Evolutionary conservation across 2,329 filamentous ascomycete species (phyloP).

Genomic region (Epichloe brachyelytri): DNA sequence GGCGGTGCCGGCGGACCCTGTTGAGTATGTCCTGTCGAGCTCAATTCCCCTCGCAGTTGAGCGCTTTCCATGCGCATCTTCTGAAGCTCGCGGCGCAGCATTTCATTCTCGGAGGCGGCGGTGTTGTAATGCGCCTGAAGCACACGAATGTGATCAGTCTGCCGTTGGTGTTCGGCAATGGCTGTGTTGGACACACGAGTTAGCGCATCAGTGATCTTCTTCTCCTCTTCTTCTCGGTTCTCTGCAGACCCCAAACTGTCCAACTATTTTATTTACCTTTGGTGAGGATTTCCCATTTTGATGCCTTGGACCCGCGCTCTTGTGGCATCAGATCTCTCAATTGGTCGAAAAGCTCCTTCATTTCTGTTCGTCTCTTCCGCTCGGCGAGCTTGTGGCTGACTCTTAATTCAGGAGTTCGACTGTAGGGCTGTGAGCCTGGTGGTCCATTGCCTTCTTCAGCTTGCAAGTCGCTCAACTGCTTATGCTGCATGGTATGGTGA

Average conservation of each 20-base stretch:
- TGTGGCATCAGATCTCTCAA: constrained; percentile 67
- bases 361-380: constrained; percentile 70
- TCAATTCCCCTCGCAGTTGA: constrained; percentile 28
- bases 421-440: constrained; percentile 59
- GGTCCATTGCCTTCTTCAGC: constrained; percentile 39
- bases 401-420: constrained; percentile 66
- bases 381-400: constrained; percentile 79
- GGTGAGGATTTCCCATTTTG: constrained; percentile 80
- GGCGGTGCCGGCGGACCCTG: constrained; percentile 16
- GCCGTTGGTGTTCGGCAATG: constrained; percentile 47
- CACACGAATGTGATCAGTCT: constrained; percentile 33
- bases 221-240: background rate
- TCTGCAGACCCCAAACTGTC: background rate
- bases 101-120: constrained; percentile 30
- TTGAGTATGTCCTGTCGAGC: constrained; percentile 10
- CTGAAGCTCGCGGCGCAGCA: constrained; percentile 36
- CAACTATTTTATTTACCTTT: constrained; percentile 52
- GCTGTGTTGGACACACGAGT: constrained; percentile 24
- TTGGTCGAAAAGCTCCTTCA: constrained; percentile 79
- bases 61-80: constrained; percentile 33
- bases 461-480: constrained; percentile 54
- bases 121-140: constrained; percentile 32
- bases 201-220: background rate
- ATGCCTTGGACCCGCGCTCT: constrained; percentile 71
- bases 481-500: constrained; percentile 66